Percentiles rank a stretch among this genome's conserved stretches.
These are phyloP conservation scores for Gnomoniopsis smithogilvyi DNA, from an alignment of 2,329 filamentous ascomycete genomes.

Conservation along the genomic window DNA sequence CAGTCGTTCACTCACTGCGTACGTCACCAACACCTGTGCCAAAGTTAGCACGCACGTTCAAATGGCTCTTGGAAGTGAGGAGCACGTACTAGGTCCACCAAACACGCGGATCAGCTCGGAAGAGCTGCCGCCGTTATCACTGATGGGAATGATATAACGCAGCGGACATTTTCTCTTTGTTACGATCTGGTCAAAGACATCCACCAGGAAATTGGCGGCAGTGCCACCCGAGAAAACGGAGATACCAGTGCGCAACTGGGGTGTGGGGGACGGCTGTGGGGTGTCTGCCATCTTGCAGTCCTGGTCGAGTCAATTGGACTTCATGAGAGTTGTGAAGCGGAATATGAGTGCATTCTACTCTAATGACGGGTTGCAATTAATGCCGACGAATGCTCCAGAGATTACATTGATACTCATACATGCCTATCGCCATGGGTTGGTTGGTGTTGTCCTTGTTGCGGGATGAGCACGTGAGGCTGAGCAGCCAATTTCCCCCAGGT, in stretches of 20 bases:
- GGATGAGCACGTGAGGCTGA: neutral
- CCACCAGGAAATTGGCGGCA: conserved; percentile 90
- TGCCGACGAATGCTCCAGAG: too few relatives aligned
- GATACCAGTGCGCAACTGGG: conserved; percentile 47
- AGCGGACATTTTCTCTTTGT: conserved; percentile 64
- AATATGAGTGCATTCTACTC: too few relatives aligned
- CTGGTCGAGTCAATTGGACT: neutral
- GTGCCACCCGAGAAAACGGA: conserved; percentile 91
- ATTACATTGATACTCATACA: too few relatives aligned
- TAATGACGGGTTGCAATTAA: too few relatives aligned
- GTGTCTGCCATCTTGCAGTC: neutral
- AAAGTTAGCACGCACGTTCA: conserved; percentile 5
- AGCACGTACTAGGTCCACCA: conserved; percentile 73
- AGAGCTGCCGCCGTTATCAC: conserved; percentile 91
- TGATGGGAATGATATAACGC: conserved; percentile 90
- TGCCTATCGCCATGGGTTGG: too few relatives aligned
- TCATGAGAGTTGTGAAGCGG: neutral
- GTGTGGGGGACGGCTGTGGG: conserved; percentile 11
- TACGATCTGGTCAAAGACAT: conserved; percentile 72
- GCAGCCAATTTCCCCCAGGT: neutral
- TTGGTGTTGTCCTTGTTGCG: neutral
- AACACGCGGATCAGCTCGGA: conserved; percentile 93
- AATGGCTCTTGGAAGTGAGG: neutral
- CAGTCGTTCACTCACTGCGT: conserved; percentile 32
- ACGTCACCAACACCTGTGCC: conserved; percentile 60